Conservation (phyloP, 2,329 filamentous ascomycete species). For the Chrysosporium keratinophilum region DNA sequence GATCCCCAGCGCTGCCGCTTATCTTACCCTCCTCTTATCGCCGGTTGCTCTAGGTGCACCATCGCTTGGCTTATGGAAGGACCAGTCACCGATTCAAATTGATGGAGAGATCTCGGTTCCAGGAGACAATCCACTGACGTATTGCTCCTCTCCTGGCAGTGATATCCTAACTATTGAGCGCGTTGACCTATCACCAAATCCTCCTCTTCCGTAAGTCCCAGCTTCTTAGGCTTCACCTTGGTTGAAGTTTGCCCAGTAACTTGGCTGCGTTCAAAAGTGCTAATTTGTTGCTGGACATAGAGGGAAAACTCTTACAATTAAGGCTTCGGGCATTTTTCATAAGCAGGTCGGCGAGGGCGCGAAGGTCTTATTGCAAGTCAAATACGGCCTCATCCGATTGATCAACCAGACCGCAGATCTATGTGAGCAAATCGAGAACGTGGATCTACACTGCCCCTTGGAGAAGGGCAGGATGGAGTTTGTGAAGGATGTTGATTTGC, state of each 20-base stretch:
- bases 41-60: slow-evolving; percentile 37
- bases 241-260: neutral
- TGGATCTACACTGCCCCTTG: slow-evolving; percentile 81
- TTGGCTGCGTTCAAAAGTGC: slow-evolving; percentile 8
- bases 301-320: slow-evolving; percentile 66
- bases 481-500: slow-evolving; percentile 73
- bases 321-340: slow-evolving; percentile 63
- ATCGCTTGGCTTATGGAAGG: slow-evolving; percentile 35
- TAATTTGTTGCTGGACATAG: slow-evolving; percentile 40
- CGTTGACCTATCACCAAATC: slow-evolving; percentile 77
- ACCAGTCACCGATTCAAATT: slow-evolving; percentile 42
- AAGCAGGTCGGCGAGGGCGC: slow-evolving; percentile 66
- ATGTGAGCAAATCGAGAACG: slow-evolving; percentile 79
- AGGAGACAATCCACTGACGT: slow-evolving; percentile 74
- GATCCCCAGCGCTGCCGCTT: slow-evolving; percentile 26
- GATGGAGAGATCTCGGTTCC: slow-evolving; percentile 56
- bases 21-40: slow-evolving; percentile 35
- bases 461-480: slow-evolving; percentile 64
- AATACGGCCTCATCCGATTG: slow-evolving; percentile 86
- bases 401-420: slow-evolving; percentile 72
- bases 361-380: slow-evolving; percentile 73
- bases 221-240: neutral
- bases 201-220: slow-evolving; percentile 64
- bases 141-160: slow-evolving; percentile 58
- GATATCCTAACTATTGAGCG: slow-evolving; percentile 67